Evolutionary conservation across 164 flowering plant genomes (phyloP).

Genomic region (Sedum album): DNA sequence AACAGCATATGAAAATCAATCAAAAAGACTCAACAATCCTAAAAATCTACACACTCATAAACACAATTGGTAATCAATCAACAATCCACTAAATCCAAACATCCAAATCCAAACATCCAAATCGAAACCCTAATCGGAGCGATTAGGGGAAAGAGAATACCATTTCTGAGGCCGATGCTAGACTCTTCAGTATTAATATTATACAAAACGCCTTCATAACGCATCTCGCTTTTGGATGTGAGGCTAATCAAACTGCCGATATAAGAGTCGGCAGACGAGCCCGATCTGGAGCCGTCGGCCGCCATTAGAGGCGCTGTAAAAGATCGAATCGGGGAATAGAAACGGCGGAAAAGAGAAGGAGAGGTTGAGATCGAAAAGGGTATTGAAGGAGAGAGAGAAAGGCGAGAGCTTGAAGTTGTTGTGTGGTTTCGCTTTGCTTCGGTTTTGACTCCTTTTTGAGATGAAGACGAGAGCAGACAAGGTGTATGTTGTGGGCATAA

Average conservation of each 20-base stretch:
- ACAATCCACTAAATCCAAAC: background rate
- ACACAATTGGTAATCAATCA: background rate
- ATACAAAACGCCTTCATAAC: constrained; percentile 82
- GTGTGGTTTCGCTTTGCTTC: background rate
- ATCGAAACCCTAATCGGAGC: background rate
- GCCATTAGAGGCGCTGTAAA: constrained; percentile 29
- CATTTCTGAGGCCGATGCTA: constrained; percentile 73
- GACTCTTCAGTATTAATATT: constrained; percentile 89
- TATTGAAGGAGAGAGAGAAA: background rate
- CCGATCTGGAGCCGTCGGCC: constrained; percentile 45
- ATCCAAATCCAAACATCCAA: background rate
- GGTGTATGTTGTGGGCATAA: background rate
- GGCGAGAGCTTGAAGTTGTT: background rate
- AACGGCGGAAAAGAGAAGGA: background rate
- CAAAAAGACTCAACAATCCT: too few relatives aligned
- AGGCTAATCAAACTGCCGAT: constrained; percentile 91
- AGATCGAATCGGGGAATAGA: background rate
- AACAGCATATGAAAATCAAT: background rate
- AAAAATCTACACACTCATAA: too few relatives aligned
- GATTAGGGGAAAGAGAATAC: too few relatives aligned
- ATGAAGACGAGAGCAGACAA: background rate
- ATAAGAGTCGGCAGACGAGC: constrained; percentile 70
- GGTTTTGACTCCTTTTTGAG: background rate
- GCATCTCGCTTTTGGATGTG: constrained; percentile 84
- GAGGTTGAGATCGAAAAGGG: background rate